Percentiles rank a stretch among this genome's conserved stretches.
These are phyloP conservation scores for Mycena latifolia DNA, from an alignment of 768 basidiomycete species.

Conservation along the genomic window DNA sequence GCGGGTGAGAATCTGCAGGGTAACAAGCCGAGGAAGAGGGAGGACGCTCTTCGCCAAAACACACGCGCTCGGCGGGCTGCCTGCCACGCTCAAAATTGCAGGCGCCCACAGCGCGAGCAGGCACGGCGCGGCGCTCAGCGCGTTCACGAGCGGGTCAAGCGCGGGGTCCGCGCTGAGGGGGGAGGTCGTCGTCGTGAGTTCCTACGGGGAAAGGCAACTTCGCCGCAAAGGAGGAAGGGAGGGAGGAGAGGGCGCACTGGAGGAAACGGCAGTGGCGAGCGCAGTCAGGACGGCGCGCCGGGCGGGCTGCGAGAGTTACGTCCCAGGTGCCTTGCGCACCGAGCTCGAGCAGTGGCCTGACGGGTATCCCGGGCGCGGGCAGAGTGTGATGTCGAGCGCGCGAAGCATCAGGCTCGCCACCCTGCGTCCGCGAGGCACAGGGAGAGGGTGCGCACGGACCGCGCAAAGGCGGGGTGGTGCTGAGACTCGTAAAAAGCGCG, in stretches of 20 bases:
- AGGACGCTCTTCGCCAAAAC: background rate
- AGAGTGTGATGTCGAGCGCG: constrained; percentile 53
- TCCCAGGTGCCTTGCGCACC: constrained; percentile 62
- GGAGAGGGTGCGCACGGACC: constrained; percentile 55
- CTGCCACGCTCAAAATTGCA: constrained; percentile 60
- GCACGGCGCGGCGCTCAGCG: constrained; percentile 53
- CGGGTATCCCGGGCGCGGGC: constrained; percentile 30
- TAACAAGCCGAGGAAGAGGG: no score
- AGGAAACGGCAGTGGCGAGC: constrained; percentile 58
- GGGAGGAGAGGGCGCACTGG: constrained; percentile 64
- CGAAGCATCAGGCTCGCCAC: constrained; percentile 23
- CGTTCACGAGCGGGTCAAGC: constrained; percentile 47
- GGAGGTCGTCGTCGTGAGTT: constrained; percentile 66
- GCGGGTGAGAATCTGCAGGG: background rate
- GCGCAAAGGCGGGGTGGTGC: constrained; percentile 54
- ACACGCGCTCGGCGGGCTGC: constrained; percentile 51
- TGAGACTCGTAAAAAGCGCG: no score
- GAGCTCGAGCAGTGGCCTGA: constrained; percentile 46
- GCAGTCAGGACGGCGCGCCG: constrained; percentile 58
- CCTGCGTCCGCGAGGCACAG: constrained; percentile 55
- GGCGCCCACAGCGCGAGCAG: constrained; percentile 69
- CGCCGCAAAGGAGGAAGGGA: no score
- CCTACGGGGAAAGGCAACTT: constrained; percentile 49
- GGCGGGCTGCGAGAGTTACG: constrained; percentile 68
- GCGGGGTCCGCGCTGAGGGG: constrained; percentile 64